Evolutionary conservation across 345 rosid species (phyloP).

Genomic region (Pistacia atlantica): DNA sequence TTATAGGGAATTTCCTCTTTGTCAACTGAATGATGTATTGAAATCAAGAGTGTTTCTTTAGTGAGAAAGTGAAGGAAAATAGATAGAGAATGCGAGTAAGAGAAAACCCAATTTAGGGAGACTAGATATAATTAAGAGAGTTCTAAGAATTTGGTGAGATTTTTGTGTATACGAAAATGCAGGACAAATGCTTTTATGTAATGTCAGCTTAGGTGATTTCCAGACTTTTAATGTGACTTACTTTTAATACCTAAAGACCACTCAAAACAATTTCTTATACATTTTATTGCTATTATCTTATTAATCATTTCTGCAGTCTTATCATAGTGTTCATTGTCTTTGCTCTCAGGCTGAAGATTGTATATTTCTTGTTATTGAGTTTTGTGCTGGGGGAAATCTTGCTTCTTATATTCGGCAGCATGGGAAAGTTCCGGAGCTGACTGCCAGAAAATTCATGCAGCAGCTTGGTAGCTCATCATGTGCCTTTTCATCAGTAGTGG

Average conservation of each 20-base stretch:
- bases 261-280: neutral
- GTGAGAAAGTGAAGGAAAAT: no score
- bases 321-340: constrained; percentile 6
- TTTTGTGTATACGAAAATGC: no score
- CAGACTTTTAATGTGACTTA: no score
- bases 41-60: no score
- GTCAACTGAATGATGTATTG: no score
- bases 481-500: neutral
- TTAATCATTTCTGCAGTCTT: neutral
- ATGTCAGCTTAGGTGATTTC: no score
- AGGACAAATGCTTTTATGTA: no score
- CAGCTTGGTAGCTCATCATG: constrained; percentile 51
- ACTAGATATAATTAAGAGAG: no score
- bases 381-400: constrained; percentile 60
- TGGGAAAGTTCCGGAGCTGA: constrained; percentile 55
- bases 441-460: constrained; percentile 57
- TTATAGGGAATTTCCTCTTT: no score
- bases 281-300: neutral
- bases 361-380: constrained; percentile 54
- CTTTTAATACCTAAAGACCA: neutral
- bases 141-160: no score
- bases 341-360: constrained; percentile 44
- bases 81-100: no score
- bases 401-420: constrained; percentile 46
- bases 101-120: no score